These are phyloP conservation scores for Triangularia setosa DNA, from an alignment of 2,329 filamentous ascomycete species.

Conservation along the genomic window DNA sequence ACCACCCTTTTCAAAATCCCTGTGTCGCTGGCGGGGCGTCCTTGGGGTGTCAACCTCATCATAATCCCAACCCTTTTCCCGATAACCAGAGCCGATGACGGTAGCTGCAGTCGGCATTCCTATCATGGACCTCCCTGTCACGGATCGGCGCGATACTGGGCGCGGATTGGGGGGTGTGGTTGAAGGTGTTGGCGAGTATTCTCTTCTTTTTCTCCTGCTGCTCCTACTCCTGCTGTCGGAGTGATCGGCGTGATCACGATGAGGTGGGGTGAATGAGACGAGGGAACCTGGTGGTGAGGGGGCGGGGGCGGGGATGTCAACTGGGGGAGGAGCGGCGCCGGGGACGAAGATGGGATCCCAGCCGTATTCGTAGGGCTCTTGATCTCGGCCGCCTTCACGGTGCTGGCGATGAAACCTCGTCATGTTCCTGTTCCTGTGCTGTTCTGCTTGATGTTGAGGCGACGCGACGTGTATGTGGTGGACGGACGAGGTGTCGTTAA, in stretches of 20 bases:
- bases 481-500: background rate
- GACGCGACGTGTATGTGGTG: background rate
- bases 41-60: background rate
- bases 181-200: background rate
- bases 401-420: background rate
- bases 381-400: background rate
- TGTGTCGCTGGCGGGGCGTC: background rate
- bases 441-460: background rate
- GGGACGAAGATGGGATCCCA: background rate
- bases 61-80: background rate
- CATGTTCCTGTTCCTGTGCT: background rate
- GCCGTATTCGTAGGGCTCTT: background rate
- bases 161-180: background rate
- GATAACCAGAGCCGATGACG: background rate
- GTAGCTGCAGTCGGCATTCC: background rate
- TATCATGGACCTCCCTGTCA: background rate
- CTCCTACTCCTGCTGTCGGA: background rate
- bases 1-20: background rate
- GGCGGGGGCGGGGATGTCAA: background rate
- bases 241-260: background rate
- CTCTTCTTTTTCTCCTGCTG: background rate
- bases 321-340: background rate
- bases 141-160: background rate
- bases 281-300: constrained; percentile 1
- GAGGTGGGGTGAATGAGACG: background rate